These are phyloP conservation scores for Lactifluus piperatus DNA, from an alignment of 768 basidiomycete species.

Conservation along the genomic window DNA sequence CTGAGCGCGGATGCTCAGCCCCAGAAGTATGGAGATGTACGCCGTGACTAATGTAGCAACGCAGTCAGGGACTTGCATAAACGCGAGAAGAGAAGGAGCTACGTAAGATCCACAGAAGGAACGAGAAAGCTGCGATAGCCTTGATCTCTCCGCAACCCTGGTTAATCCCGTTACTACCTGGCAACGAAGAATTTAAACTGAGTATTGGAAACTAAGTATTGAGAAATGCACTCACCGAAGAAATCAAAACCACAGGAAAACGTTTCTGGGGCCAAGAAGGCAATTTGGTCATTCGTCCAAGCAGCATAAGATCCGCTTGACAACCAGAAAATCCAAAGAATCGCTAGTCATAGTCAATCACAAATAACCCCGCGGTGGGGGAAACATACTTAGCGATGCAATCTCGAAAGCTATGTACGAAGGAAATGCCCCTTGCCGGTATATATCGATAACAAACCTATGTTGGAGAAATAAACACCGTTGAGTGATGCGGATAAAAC, in stretches of 20 bases:
- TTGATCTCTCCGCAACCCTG: conserved; percentile 26
- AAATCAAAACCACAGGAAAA: conserved; percentile 17
- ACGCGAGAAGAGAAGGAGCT: conserved; percentile 7
- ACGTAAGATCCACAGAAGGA: conserved; percentile 31
- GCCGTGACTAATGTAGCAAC: conserved; percentile 25
- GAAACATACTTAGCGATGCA: conserved; percentile 29
- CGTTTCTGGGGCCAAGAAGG: neutral
- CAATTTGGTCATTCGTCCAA: neutral
- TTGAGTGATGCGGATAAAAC: neutral
- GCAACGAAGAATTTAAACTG: neutral
- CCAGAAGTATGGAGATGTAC: conserved; percentile 25
- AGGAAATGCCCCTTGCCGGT: conserved; percentile 31
- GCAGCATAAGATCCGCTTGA: conserved; percentile 28
- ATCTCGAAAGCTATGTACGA: conserved; percentile 34
- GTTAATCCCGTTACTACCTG: neutral
- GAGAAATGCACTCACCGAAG: neutral
- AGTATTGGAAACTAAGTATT: neutral
- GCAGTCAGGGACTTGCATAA: neutral
- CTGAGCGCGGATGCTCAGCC: conserved; percentile 25
- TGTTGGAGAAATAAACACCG: neutral
- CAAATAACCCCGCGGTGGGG: neutral
- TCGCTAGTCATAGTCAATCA: conserved; percentile 17
- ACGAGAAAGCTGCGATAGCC: conserved; percentile 30
- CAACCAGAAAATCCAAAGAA: conserved; percentile 35
- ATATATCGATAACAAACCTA: conserved; percentile 30